Evolutionary conservation across 2,329 filamentous ascomycete species (phyloP).

Genomic region (Thelonectria olida): DNA sequence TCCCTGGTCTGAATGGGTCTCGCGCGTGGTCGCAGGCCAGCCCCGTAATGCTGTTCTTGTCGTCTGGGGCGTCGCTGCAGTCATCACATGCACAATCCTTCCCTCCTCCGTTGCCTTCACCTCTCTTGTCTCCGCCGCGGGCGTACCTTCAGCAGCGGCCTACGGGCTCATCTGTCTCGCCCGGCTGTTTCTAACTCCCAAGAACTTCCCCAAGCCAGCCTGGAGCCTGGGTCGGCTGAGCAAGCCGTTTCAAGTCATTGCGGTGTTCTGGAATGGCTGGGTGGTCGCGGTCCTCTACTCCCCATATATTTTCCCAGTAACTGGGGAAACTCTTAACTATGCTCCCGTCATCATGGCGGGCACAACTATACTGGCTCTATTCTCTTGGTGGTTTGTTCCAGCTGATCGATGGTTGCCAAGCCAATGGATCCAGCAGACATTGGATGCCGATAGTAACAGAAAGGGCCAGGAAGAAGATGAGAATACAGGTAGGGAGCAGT

Average conservation of each 20-base stretch:
- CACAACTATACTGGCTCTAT: slow-evolving; percentile 57
- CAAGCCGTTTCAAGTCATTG: slow-evolving; percentile 57
- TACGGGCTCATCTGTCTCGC: slow-evolving; percentile 61
- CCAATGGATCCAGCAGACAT: slow-evolving; percentile 51
- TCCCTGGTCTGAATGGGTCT: slow-evolving; percentile 67
- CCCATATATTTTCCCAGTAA: slow-evolving; percentile 56
- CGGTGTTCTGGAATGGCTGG: slow-evolving; percentile 59
- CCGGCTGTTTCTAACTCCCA: slow-evolving; percentile 57
- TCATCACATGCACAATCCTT: slow-evolving; percentile 67
- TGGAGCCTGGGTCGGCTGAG: slow-evolving; percentile 57
- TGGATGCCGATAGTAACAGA: slow-evolving; percentile 27
- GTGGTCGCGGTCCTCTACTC: slow-evolving; percentile 58
- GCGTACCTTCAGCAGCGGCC: slow-evolving; percentile 60
- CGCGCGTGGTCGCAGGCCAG: slow-evolving; percentile 62
- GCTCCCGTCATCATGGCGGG: slow-evolving; percentile 61
- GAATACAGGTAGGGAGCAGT: too few species aligned
- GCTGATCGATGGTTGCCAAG: slow-evolving; percentile 56
- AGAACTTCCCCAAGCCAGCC: slow-evolving; percentile 55
- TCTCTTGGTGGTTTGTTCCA: slow-evolving; percentile 59
- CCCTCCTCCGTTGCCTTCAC: slow-evolving; percentile 64
- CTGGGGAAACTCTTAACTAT: slow-evolving; percentile 55
- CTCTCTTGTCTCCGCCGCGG: slow-evolving; percentile 61
- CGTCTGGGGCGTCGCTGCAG: slow-evolving; percentile 62
- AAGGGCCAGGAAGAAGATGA: too few species aligned
- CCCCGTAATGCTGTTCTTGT: slow-evolving; percentile 69